phyloP scores from a whole-genome alignment of 2,329 filamentous ascomycete species.

The Peltaster fructicola region DNA sequence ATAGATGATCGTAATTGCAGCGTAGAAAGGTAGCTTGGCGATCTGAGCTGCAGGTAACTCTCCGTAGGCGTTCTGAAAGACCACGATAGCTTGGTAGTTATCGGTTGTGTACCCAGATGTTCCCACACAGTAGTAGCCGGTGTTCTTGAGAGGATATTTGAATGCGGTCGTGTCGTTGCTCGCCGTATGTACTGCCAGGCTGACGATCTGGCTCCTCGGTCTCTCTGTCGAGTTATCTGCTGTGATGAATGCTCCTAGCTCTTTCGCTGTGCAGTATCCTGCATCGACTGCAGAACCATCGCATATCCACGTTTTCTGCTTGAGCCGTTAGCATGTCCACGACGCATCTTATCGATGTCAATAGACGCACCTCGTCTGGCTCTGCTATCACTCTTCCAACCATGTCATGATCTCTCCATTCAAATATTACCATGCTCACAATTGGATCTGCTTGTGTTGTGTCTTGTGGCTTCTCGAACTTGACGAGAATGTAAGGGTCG shows the following conservation, averaged over 20 bases:
- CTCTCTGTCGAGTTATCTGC: conserved; percentile 54
- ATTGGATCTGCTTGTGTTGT: conserved; percentile 47
- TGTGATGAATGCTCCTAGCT: conserved; percentile 73
- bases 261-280: conserved; percentile 55
- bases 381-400: conserved; percentile 50
- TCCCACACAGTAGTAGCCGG: conserved; percentile 89
- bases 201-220: conserved; percentile 56
- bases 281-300: conserved; percentile 50
- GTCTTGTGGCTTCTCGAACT: conserved; percentile 48
- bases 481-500: conserved; percentile 76
- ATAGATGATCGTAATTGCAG: conserved; percentile 83
- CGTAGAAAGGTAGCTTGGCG: conserved; percentile 92
- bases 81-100: conserved; percentile 64
- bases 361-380: conserved; percentile 32
- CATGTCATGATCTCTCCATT: conserved; percentile 72
- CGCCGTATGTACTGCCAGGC: conserved; percentile 65
- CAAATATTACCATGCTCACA: conserved; percentile 77
- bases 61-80: conserved; percentile 91
- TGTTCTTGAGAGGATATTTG: conserved; percentile 73
- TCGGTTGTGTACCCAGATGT: conserved; percentile 51
- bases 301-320: conserved; percentile 54
- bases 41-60: conserved; percentile 92
- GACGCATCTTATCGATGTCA: not conserved
- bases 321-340: conserved; percentile 5
- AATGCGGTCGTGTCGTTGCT: conserved; percentile 55